Evolutionary conservation across 176 grass and related monocot species (phyloP), one percentile per base, ranked within the genome.

Genomic region (Oryza officinalis): DNA sequence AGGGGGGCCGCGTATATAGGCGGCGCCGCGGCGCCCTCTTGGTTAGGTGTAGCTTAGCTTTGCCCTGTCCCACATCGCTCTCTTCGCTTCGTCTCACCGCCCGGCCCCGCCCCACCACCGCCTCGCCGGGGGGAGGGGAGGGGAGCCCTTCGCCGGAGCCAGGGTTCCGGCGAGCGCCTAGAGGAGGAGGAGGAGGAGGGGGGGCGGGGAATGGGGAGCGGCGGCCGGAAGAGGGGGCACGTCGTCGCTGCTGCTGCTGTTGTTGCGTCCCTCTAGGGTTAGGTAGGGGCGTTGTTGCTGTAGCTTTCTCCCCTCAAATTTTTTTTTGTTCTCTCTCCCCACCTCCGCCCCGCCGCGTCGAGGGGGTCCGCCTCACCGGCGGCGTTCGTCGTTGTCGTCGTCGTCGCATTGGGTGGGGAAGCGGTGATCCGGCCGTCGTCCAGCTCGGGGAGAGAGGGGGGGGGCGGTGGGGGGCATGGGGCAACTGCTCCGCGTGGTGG

Each of bases 201-300:
- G 61, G 50, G 65, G 72, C 65, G 37, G 84, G 84, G 76, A 79
- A 87, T 76, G 72, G 77, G 78, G 33, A 61, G 61, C 30, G 43
- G 73, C 46, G 38, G 47, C 31, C 25, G 41, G 74, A 6, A n/a
- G 52, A 4, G 50, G 37, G 63, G 25, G 43, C 25, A 40, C 26
- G 67, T 59, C 74, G 13, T 80, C 69, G 52, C 7, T 9, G 50
- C 17, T 54, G 50, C 33, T 38, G 80, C 32, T 71, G 72, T 47
- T 82, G 67, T 23, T 81, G 78, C 72, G 82, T 84, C 83, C 57
- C 82, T 76, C 79, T 81, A 80, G 87, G 87, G 87, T 89, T 85
- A 32, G 87, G 77, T 85, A 85, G 82, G 64, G 20, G 52, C 52
- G 52, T 15, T 47, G 44, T 13, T 61, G 74, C 43, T 13, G 70